Conservation (phyloP, 2,329 filamentous ascomycete species). For the Chrysoporthe puriensis region DNA sequence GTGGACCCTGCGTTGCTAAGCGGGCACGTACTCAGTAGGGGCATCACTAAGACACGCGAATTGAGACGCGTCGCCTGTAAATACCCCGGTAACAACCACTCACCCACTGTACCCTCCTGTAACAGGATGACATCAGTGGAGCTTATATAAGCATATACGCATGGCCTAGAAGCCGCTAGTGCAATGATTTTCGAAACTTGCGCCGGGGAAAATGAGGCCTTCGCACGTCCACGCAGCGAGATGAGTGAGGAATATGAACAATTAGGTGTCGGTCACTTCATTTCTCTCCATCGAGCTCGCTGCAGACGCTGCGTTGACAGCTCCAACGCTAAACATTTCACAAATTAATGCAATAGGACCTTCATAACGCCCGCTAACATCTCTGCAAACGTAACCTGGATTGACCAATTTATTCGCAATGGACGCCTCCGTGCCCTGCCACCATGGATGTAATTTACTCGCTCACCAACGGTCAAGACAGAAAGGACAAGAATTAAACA, state of each 20-base stretch:
- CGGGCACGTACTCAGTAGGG: background rate
- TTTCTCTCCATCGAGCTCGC: background rate
- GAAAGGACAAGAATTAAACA: slow-evolving; percentile 20
- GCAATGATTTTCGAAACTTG: too few species aligned
- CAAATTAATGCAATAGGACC: background rate
- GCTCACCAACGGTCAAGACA: slow-evolving; percentile 15
- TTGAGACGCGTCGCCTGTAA: slow-evolving; percentile 15
- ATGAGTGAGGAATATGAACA: background rate
- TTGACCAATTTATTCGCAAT: slow-evolving; percentile 29
- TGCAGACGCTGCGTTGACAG: background rate
- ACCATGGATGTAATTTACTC: slow-evolving; percentile 16
- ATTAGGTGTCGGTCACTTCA: background rate
- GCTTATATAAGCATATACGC: slow-evolving; percentile 15
- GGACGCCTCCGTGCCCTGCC: slow-evolving; percentile 23
- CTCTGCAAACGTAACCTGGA: slow-evolving; percentile 4
- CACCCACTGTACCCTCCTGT: background rate
- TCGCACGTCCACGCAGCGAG: background rate
- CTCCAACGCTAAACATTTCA: background rate
- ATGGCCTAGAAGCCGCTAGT: background rate
- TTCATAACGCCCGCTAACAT: background rate
- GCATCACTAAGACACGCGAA: slow-evolving; percentile 14
- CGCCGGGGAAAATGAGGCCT: background rate
- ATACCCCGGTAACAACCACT: background rate
- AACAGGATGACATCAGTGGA: slow-evolving; percentile 19
- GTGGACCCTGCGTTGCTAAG: background rate